Conservation (phyloP, 768 basidiomycete species). For the Naganishia friedmannii region DNA sequence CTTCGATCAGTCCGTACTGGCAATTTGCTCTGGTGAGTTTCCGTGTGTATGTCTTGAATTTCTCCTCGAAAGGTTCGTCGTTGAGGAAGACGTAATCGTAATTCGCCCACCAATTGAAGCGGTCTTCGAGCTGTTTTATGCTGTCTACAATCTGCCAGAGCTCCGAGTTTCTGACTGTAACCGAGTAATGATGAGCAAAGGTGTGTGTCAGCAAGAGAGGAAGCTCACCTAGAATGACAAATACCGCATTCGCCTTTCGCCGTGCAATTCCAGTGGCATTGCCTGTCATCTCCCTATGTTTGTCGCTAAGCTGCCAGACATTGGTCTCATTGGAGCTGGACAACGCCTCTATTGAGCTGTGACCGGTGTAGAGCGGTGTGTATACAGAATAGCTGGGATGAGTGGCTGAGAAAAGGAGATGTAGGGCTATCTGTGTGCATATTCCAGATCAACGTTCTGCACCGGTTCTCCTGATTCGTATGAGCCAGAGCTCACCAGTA, state of each 20-base stretch:
- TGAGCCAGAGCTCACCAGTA: background rate
- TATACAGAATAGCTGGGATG: constrained; percentile 49
- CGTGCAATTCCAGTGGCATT: constrained; percentile 32
- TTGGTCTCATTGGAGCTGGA: too few relatives aligned
- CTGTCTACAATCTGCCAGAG: constrained; percentile 60
- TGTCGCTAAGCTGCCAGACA: background rate
- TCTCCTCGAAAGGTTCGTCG: constrained; percentile 68
- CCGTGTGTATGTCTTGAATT: constrained; percentile 63
- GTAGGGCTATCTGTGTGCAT: constrained; percentile 41
- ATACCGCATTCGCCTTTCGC: constrained; percentile 71
- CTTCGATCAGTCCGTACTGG: constrained; percentile 63
- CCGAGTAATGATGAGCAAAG: too few relatives aligned
- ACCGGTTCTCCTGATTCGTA: background rate
- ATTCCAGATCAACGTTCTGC: background rate
- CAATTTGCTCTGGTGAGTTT: constrained; percentile 64
- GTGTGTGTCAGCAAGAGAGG: constrained; percentile 40
- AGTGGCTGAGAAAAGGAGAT: constrained; percentile 44
- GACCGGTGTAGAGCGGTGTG: constrained; percentile 35
- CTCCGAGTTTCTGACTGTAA: constrained; percentile 45
- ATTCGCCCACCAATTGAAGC: constrained; percentile 73
- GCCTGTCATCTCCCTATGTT: constrained; percentile 12
- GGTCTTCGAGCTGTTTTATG: constrained; percentile 76
- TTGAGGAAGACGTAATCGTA: constrained; percentile 84
- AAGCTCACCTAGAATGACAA: constrained; percentile 65
- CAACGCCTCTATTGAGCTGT: too few relatives aligned